These are phyloP conservation scores for Musa troglodytarum DNA, from an alignment of 176 grass and related monocot genomes.

Conservation along the genomic window DNA sequence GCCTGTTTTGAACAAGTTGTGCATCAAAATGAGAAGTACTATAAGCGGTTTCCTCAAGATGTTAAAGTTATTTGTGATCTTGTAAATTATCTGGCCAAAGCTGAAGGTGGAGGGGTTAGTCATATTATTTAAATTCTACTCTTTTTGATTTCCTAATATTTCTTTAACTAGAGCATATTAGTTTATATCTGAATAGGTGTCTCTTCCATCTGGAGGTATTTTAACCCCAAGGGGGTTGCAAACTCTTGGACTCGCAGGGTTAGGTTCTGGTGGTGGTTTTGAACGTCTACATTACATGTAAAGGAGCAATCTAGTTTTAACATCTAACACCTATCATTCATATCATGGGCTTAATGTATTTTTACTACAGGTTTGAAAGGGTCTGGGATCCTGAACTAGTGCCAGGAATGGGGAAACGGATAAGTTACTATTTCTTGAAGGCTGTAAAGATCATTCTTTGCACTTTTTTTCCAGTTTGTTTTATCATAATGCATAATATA, in stretches of 20 bases:
- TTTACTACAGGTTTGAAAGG: conserved; percentile 61
- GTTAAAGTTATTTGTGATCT: conserved; percentile 56
- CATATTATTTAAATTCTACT: conserved; percentile 6
- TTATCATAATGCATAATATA: conserved; percentile 5
- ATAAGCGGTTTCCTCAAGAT: conserved; percentile 84
- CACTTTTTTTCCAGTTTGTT: conserved; percentile 6
- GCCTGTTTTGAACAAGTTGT: conserved; percentile 82
- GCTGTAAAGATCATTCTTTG: conserved; percentile 37
- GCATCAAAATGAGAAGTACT: conserved; percentile 92
- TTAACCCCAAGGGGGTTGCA: conserved; percentile 87
- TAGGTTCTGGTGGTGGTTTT: conserved; percentile 82
- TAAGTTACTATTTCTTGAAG: conserved; percentile 92
- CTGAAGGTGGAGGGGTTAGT: conserved; percentile 82
- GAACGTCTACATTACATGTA: conserved; percentile 92
- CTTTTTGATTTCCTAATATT: neutral
- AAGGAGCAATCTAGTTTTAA: conserved; percentile 16
- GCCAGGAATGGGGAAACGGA: conserved; percentile 50
- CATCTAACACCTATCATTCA: neutral
- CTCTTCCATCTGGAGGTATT: conserved; percentile 75
- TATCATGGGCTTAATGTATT: neutral
- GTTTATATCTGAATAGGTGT: conserved; percentile 36
- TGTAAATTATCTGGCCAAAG: conserved; percentile 60
- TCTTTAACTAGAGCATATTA: conserved; percentile 11
- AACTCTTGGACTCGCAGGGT: conserved; percentile 69
- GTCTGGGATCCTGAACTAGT: conserved; percentile 94